Conservation (phyloP, 2,329 filamentous ascomycete species). For the Fusarium secorum region DNA sequence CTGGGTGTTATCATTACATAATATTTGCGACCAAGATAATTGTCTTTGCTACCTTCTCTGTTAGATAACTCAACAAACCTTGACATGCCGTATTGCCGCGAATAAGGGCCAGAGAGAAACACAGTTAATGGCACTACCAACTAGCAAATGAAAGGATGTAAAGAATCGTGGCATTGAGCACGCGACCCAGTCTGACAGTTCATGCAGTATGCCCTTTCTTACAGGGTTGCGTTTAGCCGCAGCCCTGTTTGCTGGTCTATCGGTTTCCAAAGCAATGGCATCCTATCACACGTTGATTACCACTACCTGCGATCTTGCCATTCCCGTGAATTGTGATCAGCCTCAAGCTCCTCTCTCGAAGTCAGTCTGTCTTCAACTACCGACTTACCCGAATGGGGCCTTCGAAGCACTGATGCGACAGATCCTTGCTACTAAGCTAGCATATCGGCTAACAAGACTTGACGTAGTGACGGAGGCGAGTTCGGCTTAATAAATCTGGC, state of each 20-base stretch:
- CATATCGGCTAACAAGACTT: neutral
- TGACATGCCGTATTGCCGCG: neutral
- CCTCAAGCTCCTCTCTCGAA: neutral
- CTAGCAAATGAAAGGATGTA: rapidly evolving
- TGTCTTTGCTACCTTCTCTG: neutral
- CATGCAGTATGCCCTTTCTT: neutral
- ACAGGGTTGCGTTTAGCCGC: neutral
- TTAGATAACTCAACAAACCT: neutral
- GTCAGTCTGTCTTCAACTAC: rapidly evolving
- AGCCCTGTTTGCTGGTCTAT: neutral
- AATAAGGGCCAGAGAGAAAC: neutral
- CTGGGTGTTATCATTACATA: neutral
- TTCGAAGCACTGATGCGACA: neutral
- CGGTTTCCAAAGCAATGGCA: neutral
- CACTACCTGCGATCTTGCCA: neutral
- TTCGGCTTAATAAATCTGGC: neutral
- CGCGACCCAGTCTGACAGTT: rapidly evolving
- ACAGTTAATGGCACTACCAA: no score
- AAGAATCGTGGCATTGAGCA: neutral
- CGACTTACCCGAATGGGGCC: neutral
- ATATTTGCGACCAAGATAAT: neutral
- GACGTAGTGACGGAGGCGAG: neutral
- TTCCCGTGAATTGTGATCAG: neutral
- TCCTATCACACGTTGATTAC: rapidly evolving
- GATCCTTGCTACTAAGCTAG: neutral